phyloP scores from a whole-genome alignment of 2,329 filamentous ascomycete species.

The Calonectria ilicicola region DNA sequence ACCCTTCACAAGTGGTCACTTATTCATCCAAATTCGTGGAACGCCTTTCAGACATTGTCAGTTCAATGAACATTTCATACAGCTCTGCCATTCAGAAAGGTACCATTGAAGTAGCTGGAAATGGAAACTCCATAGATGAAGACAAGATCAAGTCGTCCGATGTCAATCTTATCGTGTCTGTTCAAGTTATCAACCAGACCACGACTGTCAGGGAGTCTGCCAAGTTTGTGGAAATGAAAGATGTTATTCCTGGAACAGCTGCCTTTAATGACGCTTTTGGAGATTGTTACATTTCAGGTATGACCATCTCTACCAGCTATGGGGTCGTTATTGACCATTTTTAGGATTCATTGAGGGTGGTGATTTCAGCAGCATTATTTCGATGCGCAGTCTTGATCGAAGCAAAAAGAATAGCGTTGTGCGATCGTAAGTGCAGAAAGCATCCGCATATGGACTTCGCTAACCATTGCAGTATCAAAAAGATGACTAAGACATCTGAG shows the following conservation, averaged over 20 bases:
- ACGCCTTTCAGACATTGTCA: not conserved
- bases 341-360: not conserved
- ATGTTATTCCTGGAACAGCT: not conserved
- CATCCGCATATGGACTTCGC: not conserved
- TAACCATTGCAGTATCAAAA: not conserved
- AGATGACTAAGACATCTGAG: not conserved
- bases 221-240: not conserved
- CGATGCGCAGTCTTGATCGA: not conserved
- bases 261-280: not conserved
- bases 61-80: not conserved
- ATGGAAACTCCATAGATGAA: not conserved
- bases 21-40: not conserved
- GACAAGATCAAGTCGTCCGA: not conserved
- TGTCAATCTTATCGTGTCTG: not conserved
- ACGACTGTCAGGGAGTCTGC: not conserved
- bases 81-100: not conserved
- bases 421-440: not conserved
- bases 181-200: not conserved
- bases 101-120: not conserved
- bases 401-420: not conserved
- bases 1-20: not conserved
- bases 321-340: not conserved
- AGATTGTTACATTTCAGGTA: not conserved
- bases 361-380: not conserved
- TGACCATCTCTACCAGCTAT: not conserved